These are phyloP conservation scores for Hygrocybe punicea DNA, from an alignment of 768 basidiomycete genomes.

Conservation along the genomic window DNA sequence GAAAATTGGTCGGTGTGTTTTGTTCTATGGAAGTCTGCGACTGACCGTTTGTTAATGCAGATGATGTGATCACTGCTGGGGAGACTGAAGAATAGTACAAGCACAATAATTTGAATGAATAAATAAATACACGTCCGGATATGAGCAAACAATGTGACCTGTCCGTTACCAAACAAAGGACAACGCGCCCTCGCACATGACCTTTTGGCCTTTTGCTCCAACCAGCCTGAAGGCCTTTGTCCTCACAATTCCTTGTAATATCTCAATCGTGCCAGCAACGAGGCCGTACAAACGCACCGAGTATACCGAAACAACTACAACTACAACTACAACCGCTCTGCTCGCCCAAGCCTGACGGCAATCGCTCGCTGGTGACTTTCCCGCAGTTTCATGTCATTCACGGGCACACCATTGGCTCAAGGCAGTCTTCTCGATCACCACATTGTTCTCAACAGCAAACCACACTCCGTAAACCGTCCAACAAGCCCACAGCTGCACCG, in stretches of 20 bases:
- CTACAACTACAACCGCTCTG: no score
- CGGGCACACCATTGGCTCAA: slow-evolving; percentile 78
- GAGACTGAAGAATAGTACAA: slow-evolving; percentile 57
- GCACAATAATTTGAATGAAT: slow-evolving; percentile 7
- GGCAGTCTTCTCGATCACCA: slow-evolving; percentile 81
- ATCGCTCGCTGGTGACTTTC: background rate
- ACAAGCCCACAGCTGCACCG: slow-evolving; percentile 33
- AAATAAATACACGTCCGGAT: no score
- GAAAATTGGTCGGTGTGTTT: slow-evolving; percentile 66
- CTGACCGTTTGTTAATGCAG: slow-evolving; percentile 35
- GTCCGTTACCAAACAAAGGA: background rate
- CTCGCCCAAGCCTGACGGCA: background rate
- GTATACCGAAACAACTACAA: no score
- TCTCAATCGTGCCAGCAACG: no score
- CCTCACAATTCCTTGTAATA: background rate
- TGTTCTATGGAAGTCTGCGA: background rate
- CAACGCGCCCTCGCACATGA: background rate
- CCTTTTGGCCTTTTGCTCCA: background rate
- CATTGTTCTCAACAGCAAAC: slow-evolving; percentile 68
- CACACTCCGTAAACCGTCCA: slow-evolving; percentile 36
- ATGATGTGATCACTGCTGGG: slow-evolving; percentile 76
- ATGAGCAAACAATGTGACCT: background rate
- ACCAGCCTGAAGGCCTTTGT: background rate
- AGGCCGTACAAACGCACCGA: no score
- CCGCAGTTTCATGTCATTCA: slow-evolving; percentile 68